Base-by-base conservation (phyloP, 371 early-diverging fungal species). In the Batkoa obscura region DNA sequence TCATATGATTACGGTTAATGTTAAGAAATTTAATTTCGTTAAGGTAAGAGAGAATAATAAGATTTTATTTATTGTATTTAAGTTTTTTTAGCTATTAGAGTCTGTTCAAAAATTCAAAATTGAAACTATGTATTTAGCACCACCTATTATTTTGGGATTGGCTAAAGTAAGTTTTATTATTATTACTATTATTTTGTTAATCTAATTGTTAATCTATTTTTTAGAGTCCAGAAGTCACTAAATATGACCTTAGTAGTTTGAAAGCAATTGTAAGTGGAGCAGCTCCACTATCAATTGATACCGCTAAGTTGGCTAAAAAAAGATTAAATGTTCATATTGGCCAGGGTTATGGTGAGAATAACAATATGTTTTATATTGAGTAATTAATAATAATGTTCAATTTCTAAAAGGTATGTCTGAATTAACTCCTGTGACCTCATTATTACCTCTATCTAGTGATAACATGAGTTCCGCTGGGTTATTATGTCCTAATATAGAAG, bases 81-180 rank as follows among this genome's bases (percentile, higher is more conserved):
- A 17, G 65, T 79, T 48, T 60, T 85, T 80, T 56, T 74, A 79
- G 39, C 64, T 71, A 49, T 65, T 39, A 17, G 43, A 59, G 5
- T 74, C 78, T 54, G 73, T 89, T 46, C 62, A 65, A 39, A 62
- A 69, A 37, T 6, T n/a, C 46, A 15, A 46, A 30, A 72, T 89
- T 39, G 72, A 82, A 59, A 68, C 66, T 39, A 74, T 79, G 72
- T 71, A 72, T 57, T 72, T 86, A 38, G 79, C 84, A n/a, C 66
- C 71, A 13, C 71, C 79, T 2, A 73, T 74, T 60, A 72, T 90
- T 51, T 89, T 84, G 0, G 90, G 91, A 10, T 89, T 91, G 0
- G 80, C 89, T 51, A 72, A 78, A 39, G 71, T 83, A 31, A 6
- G 58, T 85, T 17, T 85, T 17, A 74, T 74, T 3, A 81, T 46